Percentiles rank a stretch among this genome's conserved stretches.
phyloP scores from a whole-genome alignment of 331 rosid genomes.

The Quercus lobata region DNA sequence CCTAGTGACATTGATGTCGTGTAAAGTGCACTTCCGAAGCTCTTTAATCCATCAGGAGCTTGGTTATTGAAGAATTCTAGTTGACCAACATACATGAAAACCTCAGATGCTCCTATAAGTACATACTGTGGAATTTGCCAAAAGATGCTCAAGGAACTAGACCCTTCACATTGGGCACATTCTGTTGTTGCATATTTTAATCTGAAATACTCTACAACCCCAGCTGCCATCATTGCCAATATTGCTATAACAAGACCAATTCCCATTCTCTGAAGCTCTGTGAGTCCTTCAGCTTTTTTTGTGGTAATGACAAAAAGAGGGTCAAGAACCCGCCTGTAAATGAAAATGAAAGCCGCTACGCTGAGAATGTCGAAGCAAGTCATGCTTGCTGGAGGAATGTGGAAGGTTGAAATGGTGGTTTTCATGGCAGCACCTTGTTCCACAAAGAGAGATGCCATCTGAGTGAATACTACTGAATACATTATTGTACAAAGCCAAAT shows the following conservation, averaged over 20 bases:
- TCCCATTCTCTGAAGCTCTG: conserved; percentile 81
- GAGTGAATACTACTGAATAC: conserved; percentile 80
- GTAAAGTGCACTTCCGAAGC: conserved; percentile 86
- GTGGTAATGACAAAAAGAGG: conserved; percentile 29
- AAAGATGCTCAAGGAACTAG: conserved; percentile 59
- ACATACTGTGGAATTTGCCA: conserved; percentile 82
- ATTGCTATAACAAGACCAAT: conserved; percentile 71
- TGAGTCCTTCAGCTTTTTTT: conserved; percentile 40
- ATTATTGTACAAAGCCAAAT: conserved; percentile 84
- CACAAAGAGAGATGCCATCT: conserved; percentile 86
- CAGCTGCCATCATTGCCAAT: conserved; percentile 67
- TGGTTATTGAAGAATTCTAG: conserved; percentile 76
- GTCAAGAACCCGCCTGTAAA: conserved; percentile 49
- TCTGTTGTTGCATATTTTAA: conserved; percentile 27
- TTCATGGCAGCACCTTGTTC: conserved; percentile 88
- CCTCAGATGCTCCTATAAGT: conserved; percentile 74
- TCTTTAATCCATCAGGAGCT: conserved; percentile 76
- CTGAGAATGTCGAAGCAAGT: conserved; percentile 78
- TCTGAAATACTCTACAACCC: conserved; percentile 55
- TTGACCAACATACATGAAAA: conserved; percentile 87
- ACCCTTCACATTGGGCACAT: conserved; percentile 26
- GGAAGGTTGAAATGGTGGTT: conserved; percentile 44
- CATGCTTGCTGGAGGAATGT: conserved; percentile 90
- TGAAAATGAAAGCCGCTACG: conserved; percentile 64
- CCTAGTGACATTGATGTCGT: conserved; percentile 87